phyloP scores from a whole-genome alignment of 345 rosid species.

The Rhodamnia rubescens region DNA sequence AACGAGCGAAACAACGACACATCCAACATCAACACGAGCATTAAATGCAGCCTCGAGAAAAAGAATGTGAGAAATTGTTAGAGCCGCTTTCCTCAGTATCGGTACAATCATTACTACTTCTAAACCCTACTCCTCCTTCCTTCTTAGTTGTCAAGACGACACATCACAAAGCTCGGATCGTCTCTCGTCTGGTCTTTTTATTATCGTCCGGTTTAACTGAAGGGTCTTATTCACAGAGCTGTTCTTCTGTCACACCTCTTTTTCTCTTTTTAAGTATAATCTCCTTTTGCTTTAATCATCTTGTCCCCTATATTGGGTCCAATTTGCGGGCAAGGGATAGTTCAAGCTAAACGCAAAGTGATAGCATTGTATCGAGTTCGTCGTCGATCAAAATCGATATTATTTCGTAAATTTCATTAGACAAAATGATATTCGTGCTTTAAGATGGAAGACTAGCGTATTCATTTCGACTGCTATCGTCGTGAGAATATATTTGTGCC shows the following conservation, averaged over 20 bases:
- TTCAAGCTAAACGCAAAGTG: background rate
- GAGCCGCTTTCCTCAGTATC: constrained; percentile 31
- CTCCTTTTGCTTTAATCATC: background rate
- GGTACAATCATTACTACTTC: constrained; percentile 33
- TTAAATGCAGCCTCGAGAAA: background rate
- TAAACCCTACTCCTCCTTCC: constrained; percentile 7
- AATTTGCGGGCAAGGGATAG: background rate
- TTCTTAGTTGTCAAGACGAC: background rate
- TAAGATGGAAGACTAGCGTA: too few species aligned
- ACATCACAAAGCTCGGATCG: background rate
- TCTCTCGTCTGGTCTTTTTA: background rate
- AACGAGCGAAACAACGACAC: background rate
- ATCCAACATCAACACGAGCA: background rate
- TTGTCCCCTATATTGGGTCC: background rate
- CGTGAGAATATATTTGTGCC: too few species aligned
- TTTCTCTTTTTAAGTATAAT: background rate
- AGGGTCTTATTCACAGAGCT: background rate
- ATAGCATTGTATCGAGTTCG: background rate
- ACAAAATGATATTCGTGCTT: background rate
- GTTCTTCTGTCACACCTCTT: background rate
- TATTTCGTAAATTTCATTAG: background rate
- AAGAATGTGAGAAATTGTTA: background rate
- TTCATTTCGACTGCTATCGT: too few species aligned
- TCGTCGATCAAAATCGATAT: background rate
- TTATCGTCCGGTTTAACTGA: background rate